These are phyloP conservation scores for Arabis alpina DNA, from an alignment of 345 rosid genomes.

Conservation along the genomic window DNA sequence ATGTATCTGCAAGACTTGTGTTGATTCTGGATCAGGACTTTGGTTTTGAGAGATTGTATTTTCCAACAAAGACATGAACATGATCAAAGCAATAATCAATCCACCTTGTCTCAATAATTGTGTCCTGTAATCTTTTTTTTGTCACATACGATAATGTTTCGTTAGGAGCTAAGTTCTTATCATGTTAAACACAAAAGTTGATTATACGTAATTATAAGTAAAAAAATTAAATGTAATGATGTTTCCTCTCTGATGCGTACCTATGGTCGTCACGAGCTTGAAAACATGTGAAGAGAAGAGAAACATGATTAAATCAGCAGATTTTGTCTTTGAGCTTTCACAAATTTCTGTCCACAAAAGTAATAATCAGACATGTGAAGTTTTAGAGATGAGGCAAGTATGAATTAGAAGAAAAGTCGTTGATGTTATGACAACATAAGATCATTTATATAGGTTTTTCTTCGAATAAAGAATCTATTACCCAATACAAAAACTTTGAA, in stretches of 20 bases:
- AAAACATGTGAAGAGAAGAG: slow-evolving; percentile 35
- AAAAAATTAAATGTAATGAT: neutral
- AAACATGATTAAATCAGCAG: slow-evolving; percentile 36
- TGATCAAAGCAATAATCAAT: slow-evolving; percentile 31
- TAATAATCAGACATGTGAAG: slow-evolving; percentile 37
- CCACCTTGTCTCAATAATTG: slow-evolving; percentile 21
- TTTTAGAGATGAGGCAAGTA: slow-evolving; percentile 29
- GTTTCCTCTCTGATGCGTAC: slow-evolving; percentile 28
- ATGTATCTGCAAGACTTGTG: slow-evolving; percentile 34
- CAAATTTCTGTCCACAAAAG: slow-evolving; percentile 33
- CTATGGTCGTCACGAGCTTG: slow-evolving; percentile 37
- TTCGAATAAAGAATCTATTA: slow-evolving; percentile 35
- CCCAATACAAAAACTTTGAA: slow-evolving; percentile 31
- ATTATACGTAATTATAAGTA: neutral
- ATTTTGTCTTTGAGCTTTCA: slow-evolving; percentile 28
- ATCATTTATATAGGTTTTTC: slow-evolving; percentile 26
- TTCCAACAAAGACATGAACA: slow-evolving; percentile 33
- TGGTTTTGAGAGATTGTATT: slow-evolving; percentile 29
- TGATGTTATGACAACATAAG: neutral
- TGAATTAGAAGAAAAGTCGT: slow-evolving; percentile 27
- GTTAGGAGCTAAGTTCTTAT: slow-evolving; percentile 21
- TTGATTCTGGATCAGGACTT: slow-evolving; percentile 31
- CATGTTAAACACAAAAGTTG: neutral
- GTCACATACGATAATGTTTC: slow-evolving; percentile 17
- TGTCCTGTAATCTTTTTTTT: slow-evolving; percentile 28